Evolutionary conservation across 106 monocot genomes (phyloP).

Genomic region (Hemerocallis citrina): DNA sequence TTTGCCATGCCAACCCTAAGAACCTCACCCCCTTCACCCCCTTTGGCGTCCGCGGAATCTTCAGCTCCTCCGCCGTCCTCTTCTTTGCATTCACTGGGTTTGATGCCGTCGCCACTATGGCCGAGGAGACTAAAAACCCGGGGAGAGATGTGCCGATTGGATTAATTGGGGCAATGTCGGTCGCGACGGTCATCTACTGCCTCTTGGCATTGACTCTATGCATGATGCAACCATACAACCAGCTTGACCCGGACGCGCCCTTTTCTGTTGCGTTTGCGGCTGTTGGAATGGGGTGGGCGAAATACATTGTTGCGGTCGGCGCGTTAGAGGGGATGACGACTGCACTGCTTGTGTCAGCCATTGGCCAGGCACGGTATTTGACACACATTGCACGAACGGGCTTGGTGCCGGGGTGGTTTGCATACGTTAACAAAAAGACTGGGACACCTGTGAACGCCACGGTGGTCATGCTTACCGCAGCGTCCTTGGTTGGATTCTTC

Average conservation of each 20-base stretch:
- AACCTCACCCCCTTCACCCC: too few species aligned
- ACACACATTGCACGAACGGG: neutral
- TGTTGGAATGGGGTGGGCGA: neutral
- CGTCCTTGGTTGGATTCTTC: neutral
- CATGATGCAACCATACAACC: neutral
- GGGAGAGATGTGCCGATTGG: too few species aligned
- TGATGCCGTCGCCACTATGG: too few species aligned
- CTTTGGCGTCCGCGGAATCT: too few species aligned
- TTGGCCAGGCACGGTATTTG: neutral
- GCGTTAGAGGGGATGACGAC: neutral
- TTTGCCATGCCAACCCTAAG: too few species aligned
- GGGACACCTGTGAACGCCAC: neutral
- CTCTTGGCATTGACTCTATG: neutral
- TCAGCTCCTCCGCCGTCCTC: too few species aligned
- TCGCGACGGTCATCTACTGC: too few species aligned
- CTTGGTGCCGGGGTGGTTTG: neutral
- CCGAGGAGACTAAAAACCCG: too few species aligned
- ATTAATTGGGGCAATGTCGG: too few species aligned
- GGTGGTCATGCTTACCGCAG: neutral
- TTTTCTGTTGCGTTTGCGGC: neutral
- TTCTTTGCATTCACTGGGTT: too few species aligned
- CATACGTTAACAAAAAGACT: neutral
- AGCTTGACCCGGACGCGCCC: neutral
- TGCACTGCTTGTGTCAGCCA: neutral
- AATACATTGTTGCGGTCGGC: neutral